These are phyloP conservation scores for Neurospora tetrasperma DNA, from an alignment of 495 filamentous ascomycete species.

Conservation along the genomic window DNA sequence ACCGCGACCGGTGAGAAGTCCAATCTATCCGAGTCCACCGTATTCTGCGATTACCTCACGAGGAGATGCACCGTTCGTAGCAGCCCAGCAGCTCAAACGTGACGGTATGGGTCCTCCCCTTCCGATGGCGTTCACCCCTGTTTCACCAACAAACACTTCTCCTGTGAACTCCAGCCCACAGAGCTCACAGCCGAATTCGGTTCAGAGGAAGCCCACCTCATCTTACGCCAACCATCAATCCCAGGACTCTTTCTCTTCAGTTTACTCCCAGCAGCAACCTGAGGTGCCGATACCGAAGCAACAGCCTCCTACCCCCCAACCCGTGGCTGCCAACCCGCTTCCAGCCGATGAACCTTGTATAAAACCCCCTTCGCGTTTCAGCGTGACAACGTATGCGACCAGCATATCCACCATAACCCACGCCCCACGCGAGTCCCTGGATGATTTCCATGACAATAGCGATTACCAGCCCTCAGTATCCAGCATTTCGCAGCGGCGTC, in stretches of 20 bases:
- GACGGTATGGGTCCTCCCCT: slow-evolving; percentile 5
- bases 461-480: slow-evolving; percentile 26
- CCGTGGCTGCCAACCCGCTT: slow-evolving; percentile 6
- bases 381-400: slow-evolving; percentile 59
- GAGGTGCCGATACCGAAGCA: not conserved
- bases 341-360: slow-evolving; percentile 21
- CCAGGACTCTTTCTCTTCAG: slow-evolving; percentile 26
- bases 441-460: slow-evolving; percentile 16
- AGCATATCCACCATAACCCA: slow-evolving; percentile 30
- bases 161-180: slow-evolving; percentile 12
- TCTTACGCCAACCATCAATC: slow-evolving; percentile 20
- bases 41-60: slow-evolving; percentile 18
- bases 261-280: slow-evolving; percentile 24
- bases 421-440: slow-evolving; percentile 46
- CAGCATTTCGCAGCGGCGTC: slow-evolving; percentile 15
- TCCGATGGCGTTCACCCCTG: slow-evolving; percentile 3
- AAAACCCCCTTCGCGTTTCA: slow-evolving; percentile 60
- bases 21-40: slow-evolving; percentile 27
- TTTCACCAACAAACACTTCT: slow-evolving; percentile 8
- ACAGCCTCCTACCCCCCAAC: slow-evolving; percentile 12
- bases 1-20: slow-evolving; percentile 8
- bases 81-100: slow-evolving; percentile 18
- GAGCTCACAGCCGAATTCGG: slow-evolving; percentile 17
- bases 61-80: slow-evolving; percentile 17
- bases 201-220: slow-evolving; percentile 32